phyloP scores from a whole-genome alignment of 225 moss, liverwort and hornwort genomes.

The Lunularia cruciata region DNA sequence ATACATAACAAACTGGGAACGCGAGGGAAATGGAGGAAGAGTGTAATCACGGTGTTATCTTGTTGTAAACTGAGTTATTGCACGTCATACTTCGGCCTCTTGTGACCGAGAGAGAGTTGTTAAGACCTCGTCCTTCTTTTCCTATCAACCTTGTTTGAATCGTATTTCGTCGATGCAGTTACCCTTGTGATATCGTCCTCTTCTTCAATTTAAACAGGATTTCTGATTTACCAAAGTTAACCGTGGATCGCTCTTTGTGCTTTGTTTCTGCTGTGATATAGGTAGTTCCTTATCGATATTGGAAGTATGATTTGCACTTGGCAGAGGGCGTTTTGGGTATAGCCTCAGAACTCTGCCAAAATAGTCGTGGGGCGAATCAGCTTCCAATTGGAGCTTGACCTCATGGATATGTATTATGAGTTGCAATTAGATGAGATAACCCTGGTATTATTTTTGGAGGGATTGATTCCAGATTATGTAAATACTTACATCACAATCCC shows the following conservation, averaged over 20 bases:
- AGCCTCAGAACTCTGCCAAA: neutral
- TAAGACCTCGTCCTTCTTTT: neutral
- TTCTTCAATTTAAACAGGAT: neutral
- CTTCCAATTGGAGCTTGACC: neutral
- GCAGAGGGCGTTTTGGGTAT: neutral
- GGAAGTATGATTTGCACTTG: neutral
- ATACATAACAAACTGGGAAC: no score
- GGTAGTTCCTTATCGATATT: neutral
- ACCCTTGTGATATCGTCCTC: neutral
- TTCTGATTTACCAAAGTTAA: no score
- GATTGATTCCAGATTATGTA: neutral
- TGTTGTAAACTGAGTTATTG: no score
- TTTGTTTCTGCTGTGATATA: neutral
- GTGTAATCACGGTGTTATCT: no score
- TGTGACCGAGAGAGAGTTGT: no score
- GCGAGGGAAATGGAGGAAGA: no score
- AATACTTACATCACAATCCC: constrained; percentile 1
- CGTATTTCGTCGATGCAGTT: no score
- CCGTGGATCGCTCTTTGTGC: no score
- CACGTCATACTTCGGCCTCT: no score
- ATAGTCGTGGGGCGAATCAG: constrained; percentile 3
- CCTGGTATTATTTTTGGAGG: neutral
- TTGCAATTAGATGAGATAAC: neutral
- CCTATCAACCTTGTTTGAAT: no score
- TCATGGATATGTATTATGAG: constrained; percentile 2